Evolutionary conservation across 768 basidiomycete genomes (phyloP).

Genomic region (Panellus pusillus): DNA sequence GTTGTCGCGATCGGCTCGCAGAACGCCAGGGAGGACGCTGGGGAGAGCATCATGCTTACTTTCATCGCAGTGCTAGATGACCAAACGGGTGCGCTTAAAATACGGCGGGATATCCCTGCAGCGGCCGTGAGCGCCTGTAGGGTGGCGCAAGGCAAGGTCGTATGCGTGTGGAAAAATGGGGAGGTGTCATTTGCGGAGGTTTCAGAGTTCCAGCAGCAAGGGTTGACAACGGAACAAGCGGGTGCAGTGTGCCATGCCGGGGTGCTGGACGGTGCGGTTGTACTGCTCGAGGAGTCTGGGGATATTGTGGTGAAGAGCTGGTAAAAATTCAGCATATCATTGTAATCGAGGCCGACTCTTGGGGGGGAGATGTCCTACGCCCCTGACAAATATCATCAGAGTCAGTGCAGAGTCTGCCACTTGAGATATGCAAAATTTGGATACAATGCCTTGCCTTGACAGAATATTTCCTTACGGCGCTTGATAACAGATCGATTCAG

Average conservation of each 20-base stretch:
- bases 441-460: too few species aligned
- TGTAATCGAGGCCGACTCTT: too few species aligned
- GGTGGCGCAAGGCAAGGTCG: slow-evolving; percentile 2
- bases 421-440: too few species aligned
- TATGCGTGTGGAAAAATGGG: slow-evolving; percentile 3
- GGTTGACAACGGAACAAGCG: neutral
- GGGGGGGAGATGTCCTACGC: too few species aligned
- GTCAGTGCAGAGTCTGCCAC: too few species aligned
- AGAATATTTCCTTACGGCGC: too few species aligned
- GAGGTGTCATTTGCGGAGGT: slow-evolving; percentile 3
- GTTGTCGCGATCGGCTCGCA: slow-evolving; percentile 8
- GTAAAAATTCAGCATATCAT: neutral
- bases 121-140: neutral
- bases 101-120: slow-evolving; percentile 1
- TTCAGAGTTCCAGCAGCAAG: slow-evolving; percentile 1
- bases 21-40: slow-evolving; percentile 9
- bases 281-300: neutral
- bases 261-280: slow-evolving; percentile 3
- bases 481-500: too few species aligned
- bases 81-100: slow-evolving; percentile 2
- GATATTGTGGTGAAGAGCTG: slow-evolving; percentile 1
- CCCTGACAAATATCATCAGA: too few species aligned
- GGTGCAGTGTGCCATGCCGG: neutral
- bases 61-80: slow-evolving; percentile 10
- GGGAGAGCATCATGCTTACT: neutral